Base-by-base conservation (phyloP, 2,329 filamentous ascomycete genomes). In the Hymenoscyphus repandus region DNA sequence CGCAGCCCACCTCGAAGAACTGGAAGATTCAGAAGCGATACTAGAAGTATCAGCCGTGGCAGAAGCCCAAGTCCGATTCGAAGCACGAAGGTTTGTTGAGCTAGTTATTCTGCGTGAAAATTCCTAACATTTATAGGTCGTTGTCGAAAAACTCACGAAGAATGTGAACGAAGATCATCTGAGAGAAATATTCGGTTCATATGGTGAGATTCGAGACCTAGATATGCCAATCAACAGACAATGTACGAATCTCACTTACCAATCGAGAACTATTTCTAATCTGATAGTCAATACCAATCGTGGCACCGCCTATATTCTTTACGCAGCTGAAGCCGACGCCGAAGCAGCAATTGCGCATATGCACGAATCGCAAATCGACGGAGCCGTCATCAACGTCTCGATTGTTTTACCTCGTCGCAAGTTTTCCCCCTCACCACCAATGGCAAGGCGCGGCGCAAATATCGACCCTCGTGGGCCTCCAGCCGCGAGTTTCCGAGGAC, bases 111-210 rank as follows among this genome's bases (percentile, higher is more conserved):
- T 33, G 20, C 5, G 31, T 22, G 47, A 51, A 42, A 57, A 38
- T 1, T 49, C 39, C 52, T 62, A 53, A 64, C 32, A 30, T 18
- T 37, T 37, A 10, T 62, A 96, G 88, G 91, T 99, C 66, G 90
- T 99, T 15, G 87, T 99, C 42, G 93, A 99, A 70, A 91, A 95
- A 56, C 77, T 99, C 64, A 95, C 92, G 3, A 96, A 95, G 69
- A 97, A 96, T 64, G 86, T 99, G 61, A 95, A 88, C 52, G 88
- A 92, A 67, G 80, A 80, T 15, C 93, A 99, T 64, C 74, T 99
- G 6, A 80, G 82, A 59, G 93, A 99, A 67, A 96, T 99, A 53
- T 99, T 99, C 66, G 86, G 88, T 44, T 78, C 81, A 34, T 99
- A 93, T 66, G 93, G 93, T 45, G 77, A 79, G 17, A 95, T 99